phyloP scores from a whole-genome alignment of 495 filamentous ascomycete species.

The Pseudomonodictys pantanalensis region DNA sequence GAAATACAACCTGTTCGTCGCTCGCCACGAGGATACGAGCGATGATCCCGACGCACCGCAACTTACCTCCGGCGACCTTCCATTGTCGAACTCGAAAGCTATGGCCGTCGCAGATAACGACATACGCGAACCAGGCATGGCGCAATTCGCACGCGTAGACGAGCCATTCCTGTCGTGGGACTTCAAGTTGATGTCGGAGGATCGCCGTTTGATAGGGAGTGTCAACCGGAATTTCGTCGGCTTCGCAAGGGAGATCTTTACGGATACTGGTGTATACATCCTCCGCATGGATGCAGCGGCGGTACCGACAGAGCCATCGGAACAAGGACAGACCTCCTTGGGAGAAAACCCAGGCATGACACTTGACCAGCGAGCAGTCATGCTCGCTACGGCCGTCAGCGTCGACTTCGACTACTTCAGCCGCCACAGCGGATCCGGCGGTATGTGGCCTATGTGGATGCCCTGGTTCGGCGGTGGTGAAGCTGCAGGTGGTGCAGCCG shows the following conservation, averaged over 20 bases:
- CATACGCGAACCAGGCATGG: conserved; percentile 47
- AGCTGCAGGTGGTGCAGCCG: conserved; percentile 40
- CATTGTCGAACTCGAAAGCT: conserved; percentile 51
- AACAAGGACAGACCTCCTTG: not conserved
- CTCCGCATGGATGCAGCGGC: conserved; percentile 65
- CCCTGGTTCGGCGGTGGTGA: conserved; percentile 50
- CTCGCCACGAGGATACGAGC: conserved; percentile 27
- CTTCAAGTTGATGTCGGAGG: conserved; percentile 40
- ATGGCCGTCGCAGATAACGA: conserved; percentile 44
- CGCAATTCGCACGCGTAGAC: conserved; percentile 60
- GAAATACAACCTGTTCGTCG: conserved; percentile 67
- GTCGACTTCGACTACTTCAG: conserved; percentile 76
- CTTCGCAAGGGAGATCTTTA: conserved; percentile 69
- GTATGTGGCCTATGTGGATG: conserved; percentile 60
- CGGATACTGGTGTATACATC: conserved; percentile 68
- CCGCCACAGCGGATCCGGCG: conserved; percentile 50
- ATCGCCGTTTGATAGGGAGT: conserved; percentile 48
- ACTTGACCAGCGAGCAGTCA: conserved; percentile 67
- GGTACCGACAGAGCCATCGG: conserved; percentile 41
- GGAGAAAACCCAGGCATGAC: conserved; percentile 53
- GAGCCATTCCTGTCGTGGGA: conserved; percentile 48
- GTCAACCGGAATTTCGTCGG: conserved; percentile 68
- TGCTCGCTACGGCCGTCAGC: conserved; percentile 68
- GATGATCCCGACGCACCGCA: conserved; percentile 35
- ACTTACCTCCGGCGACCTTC: conserved; percentile 47